phyloP scores from a whole-genome alignment of 495 filamentous ascomycete species.

The Aspergillus mulundensis region DNA sequence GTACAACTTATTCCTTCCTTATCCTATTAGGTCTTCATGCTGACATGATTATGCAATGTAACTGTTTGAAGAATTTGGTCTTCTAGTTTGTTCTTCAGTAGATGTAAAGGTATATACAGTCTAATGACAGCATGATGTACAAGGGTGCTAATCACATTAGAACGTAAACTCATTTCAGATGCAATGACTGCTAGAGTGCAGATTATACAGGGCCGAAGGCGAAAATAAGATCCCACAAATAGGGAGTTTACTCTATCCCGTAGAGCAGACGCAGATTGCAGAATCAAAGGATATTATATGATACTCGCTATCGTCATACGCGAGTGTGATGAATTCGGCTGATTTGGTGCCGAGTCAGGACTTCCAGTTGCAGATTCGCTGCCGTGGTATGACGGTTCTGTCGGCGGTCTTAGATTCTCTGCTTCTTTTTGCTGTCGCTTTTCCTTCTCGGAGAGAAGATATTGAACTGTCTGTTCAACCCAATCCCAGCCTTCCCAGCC shows the following conservation, averaged over 20 bases:
- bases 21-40: background rate
- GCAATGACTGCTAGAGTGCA: background rate
- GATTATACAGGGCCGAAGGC: background rate
- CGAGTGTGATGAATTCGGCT: conserved; percentile 39
- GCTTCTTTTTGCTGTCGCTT: conserved; percentile 14
- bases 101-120: background rate
- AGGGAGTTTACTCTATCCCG: background rate
- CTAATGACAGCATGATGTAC: background rate
- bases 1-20: background rate
- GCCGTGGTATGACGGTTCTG: conserved; percentile 28
- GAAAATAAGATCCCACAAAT: background rate
- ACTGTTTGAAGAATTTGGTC: background rate
- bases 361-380: conserved; percentile 34
- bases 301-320: conserved; percentile 81
- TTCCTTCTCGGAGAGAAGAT: conserved; percentile 34
- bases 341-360: conserved; percentile 36
- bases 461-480: conserved; percentile 46
- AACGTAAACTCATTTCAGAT: conserved; percentile 4
- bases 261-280: background rate
- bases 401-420: conserved; percentile 12
- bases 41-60: background rate
- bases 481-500: conserved; percentile 53
- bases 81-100: background rate
- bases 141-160: background rate
- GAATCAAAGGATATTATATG: conserved; percentile 37